A percentile compares a stretch with the other conserved stretches of the same genome.
These are phyloP conservation scores for Fusarium buxicola DNA, from an alignment of 2,329 filamentous ascomycete species.

Conservation along the genomic window DNA sequence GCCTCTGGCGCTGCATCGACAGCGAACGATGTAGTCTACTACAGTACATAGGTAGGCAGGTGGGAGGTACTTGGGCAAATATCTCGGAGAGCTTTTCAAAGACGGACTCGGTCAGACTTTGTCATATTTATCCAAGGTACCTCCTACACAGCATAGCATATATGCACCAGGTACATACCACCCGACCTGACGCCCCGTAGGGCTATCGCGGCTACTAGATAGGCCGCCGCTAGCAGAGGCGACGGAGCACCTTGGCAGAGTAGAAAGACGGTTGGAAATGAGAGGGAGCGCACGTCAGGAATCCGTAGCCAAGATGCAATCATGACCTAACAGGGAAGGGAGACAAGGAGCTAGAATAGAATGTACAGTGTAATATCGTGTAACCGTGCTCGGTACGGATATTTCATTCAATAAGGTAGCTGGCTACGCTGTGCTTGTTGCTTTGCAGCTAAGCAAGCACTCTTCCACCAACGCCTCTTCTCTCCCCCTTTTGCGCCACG, in stretches of 20 bases:
- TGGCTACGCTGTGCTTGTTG: background rate
- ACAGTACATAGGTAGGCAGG: no score
- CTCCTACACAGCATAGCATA: no score
- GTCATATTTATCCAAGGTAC: no score
- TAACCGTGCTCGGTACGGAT: no score
- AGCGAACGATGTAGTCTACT: no score
- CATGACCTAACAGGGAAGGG: background rate
- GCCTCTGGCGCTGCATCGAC: background rate
- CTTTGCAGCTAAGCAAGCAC: background rate
- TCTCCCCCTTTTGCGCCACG: conserved; percentile 3
- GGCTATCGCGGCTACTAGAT: conserved; percentile 1
- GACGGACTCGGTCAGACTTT: no score
- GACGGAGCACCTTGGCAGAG: no score
- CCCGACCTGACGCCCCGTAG: background rate
- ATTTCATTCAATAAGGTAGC: background rate
- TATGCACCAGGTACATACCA: background rate
- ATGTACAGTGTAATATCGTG: background rate
- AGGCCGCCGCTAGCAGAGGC: background rate
- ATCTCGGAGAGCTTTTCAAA: background rate
- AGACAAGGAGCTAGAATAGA: background rate
- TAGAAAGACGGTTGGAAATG: background rate
- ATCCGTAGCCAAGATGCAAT: background rate
- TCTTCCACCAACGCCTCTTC: background rate
- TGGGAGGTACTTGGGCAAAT: no score
- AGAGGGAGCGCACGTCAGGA: background rate